Evolutionary conservation across 78 protist species (phyloP).

Genomic region (Planoprotostelium fungivorum): DNA sequence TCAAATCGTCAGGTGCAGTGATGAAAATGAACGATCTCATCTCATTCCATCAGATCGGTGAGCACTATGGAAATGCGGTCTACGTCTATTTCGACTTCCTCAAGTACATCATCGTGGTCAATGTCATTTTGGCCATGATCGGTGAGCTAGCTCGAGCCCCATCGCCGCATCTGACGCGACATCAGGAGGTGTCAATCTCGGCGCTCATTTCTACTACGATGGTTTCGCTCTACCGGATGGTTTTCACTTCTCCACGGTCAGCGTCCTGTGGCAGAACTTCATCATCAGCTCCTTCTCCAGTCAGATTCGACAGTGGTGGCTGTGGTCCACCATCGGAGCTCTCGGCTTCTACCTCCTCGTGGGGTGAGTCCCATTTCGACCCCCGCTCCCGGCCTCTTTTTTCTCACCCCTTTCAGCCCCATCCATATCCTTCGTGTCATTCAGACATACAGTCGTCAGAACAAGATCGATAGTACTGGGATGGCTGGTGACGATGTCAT

Average conservation of each 20-base stretch:
- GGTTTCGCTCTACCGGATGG: neutral
- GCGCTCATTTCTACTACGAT: neutral
- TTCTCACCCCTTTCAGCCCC: neutral
- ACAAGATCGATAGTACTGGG: neutral
- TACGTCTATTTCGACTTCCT: neutral
- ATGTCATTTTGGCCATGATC: neutral
- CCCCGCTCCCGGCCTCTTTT: too few relatives aligned
- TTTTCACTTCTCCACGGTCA: neutral
- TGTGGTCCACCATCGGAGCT: neutral
- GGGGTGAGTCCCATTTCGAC: neutral
- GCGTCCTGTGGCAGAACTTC: neutral
- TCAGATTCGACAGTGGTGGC: neutral
- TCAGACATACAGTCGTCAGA: neutral
- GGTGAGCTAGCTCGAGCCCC: neutral
- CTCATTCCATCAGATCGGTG: neutral
- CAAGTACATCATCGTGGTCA: neutral
- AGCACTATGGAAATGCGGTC: neutral
- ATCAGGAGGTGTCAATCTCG: neutral
- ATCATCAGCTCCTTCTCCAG: neutral
- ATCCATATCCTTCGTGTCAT: neutral
- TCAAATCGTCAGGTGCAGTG: neutral
- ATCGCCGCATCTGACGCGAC: neutral
- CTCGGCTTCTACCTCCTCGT: neutral
- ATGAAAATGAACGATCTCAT: neutral
- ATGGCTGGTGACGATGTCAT: neutral